These are phyloP conservation scores for Elongisporangium anandrum DNA, from an alignment of 352 stramenopile species.

Conservation along the genomic window DNA sequence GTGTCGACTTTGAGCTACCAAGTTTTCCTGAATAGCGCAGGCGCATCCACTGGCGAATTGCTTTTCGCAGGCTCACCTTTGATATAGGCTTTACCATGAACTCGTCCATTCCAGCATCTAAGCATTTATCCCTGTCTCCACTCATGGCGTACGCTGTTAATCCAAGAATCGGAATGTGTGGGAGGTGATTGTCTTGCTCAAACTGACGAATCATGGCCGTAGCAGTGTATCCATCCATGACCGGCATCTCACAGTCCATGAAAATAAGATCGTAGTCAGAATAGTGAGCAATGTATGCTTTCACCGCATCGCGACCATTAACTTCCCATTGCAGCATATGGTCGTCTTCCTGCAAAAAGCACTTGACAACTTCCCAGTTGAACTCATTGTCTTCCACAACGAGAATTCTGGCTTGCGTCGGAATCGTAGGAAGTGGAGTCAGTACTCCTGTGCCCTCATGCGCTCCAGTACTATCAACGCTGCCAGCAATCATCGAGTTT, in stretches of 20 bases:
- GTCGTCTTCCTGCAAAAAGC: conserved; percentile 67
- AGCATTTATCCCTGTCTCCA: conserved; percentile 68
- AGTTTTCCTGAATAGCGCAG: conserved; percentile 25
- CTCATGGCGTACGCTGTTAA: conserved; percentile 74
- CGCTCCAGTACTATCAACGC: conserved; percentile 1
- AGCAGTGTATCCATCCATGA: conserved; percentile 79
- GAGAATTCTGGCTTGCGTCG: conserved; percentile 53
- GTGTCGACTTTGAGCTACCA: not conserved
- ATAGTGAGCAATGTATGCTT: conserved; percentile 46
- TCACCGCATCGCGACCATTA: conserved; percentile 59
- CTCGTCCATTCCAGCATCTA: conserved; percentile 67
- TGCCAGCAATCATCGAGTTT: conserved; percentile 16
- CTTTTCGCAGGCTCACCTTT: conserved; percentile 55
- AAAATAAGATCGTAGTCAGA: conserved; percentile 64
- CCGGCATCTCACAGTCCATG: conserved; percentile 82
- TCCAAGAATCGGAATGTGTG: conserved; percentile 61
- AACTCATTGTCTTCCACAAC: conserved; percentile 79
- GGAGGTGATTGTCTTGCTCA: conserved; percentile 52
- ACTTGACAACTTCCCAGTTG: conserved; percentile 78
- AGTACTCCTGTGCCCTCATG: conserved; percentile 13
- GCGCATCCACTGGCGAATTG: conserved; percentile 65
- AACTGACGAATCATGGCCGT: conserved; percentile 58
- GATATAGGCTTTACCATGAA: conserved; percentile 81
- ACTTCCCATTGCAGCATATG: conserved; percentile 69
- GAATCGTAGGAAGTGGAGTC: conserved; percentile 36